These are phyloP conservation scores for Sporothrix dimorphospora DNA, from an alignment of 2,329 filamentous ascomycete species.

Conservation along the genomic window DNA sequence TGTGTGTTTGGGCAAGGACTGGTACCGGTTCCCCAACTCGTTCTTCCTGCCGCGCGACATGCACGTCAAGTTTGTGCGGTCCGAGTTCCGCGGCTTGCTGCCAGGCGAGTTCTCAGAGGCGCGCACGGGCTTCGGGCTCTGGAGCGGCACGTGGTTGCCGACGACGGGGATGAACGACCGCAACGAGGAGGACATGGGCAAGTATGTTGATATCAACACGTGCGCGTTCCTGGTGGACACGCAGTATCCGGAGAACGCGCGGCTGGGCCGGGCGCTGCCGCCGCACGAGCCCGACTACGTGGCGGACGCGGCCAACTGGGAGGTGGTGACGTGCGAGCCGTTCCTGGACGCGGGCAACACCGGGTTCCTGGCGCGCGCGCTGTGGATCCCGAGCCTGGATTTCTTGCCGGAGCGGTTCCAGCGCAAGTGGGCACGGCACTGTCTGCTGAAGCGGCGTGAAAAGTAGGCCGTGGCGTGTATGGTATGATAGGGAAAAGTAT, in stretches of 20 bases:
- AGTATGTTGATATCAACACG: slow-evolving; percentile 77
- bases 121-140: slow-evolving; percentile 68
- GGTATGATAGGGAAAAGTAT: too few relatives aligned
- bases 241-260: slow-evolving; percentile 65
- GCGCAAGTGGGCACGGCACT: slow-evolving; percentile 87
- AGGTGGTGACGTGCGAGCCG: slow-evolving; percentile 70
- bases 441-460: slow-evolving; percentile 60
- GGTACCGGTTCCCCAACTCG: slow-evolving; percentile 95
- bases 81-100: slow-evolving; percentile 84
- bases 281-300: slow-evolving; percentile 80
- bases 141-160: slow-evolving; percentile 81
- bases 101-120: slow-evolving; percentile 89
- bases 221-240: slow-evolving; percentile 91
- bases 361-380: slow-evolving; percentile 69
- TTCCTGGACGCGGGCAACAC: slow-evolving; percentile 84
- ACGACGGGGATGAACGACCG: slow-evolving; percentile 88
- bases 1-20: slow-evolving; percentile 93
- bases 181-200: slow-evolving; percentile 82
- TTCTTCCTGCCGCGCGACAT: slow-evolving; percentile 86
- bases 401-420: slow-evolving; percentile 70
- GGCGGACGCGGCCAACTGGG: slow-evolving; percentile 74
- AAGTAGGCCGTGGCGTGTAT: not conserved
- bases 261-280: slow-evolving; percentile 49
- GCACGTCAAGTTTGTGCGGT: slow-evolving; percentile 86
- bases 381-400: slow-evolving; percentile 78